Evolutionary conservation across 1,284 basidiomycete species (phyloP).

Genomic region (Veloboletus limbatus): DNA sequence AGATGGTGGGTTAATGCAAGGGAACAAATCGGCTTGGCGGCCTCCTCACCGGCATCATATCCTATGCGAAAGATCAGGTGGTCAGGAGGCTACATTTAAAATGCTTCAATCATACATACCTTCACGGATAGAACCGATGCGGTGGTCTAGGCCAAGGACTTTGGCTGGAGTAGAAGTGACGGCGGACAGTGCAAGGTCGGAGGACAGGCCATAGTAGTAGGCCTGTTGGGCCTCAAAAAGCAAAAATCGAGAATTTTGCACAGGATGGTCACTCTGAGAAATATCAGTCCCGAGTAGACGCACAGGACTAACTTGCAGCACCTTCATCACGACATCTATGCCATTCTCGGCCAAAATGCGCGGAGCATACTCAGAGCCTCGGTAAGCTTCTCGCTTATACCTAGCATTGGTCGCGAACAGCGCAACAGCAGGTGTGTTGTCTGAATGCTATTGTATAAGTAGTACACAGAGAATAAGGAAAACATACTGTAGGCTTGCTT

Average conservation of each 20-base stretch:
- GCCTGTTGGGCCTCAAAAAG: constrained; percentile 87
- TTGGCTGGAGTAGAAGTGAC: constrained; percentile 80
- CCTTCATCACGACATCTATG: constrained; percentile 78
- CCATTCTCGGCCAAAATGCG: constrained; percentile 75
- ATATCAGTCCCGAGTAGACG: constrained; percentile 3
- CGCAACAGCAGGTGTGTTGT: constrained; percentile 65
- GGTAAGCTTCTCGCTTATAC: constrained; percentile 85
- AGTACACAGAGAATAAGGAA: background rate
- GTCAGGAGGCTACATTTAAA: constrained; percentile 21
- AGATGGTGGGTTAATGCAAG: background rate
- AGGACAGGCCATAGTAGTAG: constrained; percentile 69
- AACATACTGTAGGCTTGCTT: constrained; percentile 65
- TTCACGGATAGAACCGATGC: constrained; percentile 71
- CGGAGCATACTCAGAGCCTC: constrained; percentile 83
- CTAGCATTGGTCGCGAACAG: constrained; percentile 67
- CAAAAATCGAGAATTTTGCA: constrained; percentile 76
- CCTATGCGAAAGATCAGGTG: constrained; percentile 30
- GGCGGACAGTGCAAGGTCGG: constrained; percentile 62
- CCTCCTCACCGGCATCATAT: constrained; percentile 44
- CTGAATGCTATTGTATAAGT: constrained; percentile 18
- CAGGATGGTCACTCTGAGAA: constrained; percentile 66
- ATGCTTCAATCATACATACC: constrained; percentile 37
- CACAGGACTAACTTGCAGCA: constrained; percentile 20
- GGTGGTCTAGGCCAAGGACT: constrained; percentile 76
- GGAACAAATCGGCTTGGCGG: background rate